Base-by-base conservation (phyloP, 371 early-diverging fungal species). In the Coemansia sp. region DNA sequence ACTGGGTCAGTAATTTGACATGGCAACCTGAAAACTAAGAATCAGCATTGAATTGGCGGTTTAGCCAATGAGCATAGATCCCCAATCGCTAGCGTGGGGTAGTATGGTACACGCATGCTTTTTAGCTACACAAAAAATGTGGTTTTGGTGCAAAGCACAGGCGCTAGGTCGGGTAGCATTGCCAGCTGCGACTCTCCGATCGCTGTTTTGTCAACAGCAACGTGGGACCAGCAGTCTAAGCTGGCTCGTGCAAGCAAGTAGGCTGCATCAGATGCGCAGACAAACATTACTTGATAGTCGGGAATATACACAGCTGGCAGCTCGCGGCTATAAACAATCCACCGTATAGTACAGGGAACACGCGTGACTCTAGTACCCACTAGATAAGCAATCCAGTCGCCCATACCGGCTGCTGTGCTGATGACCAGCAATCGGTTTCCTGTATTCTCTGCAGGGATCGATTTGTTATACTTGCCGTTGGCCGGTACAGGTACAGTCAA, bases 341-440 rank as follows among this genome's bases (percentile, higher is more conserved):
- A 69, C 13, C 17, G 24, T 9, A 19, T 3, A 4, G 29, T 13
- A 23, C 58, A 2, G 4, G 19, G 23, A 17, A 26, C 23, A n/a
- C 49, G 24, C 3, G 12, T 39, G 21, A n/a, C 9, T 3, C 39
- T 24, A 6, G 11, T 23, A 11, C 57, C 15, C 0, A 5, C 3
- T 2, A 44, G 32, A 13, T 48, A 57, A 8, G 55, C 44, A 15
- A 68, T 39, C 69, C 69, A 68, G 58, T 68, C 69, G 24, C 51
- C 6, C 19, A 68, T 29, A 1, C 69, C 69, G 28, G 19, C 15
- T 17, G 48, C 51, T 1, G 69, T 68, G 58, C 69, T 68, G 13
- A 68, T 58, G 0, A 68, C 67, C 7, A 66, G 49, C 23, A 40
- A 44, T 6, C 39, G 12, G 59, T 21, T 15, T 3, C 13, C 24